These are phyloP conservation scores for Cladosporium halotolerans DNA, from an alignment of 2,329 filamentous ascomycete genomes.

Conservation along the genomic window DNA sequence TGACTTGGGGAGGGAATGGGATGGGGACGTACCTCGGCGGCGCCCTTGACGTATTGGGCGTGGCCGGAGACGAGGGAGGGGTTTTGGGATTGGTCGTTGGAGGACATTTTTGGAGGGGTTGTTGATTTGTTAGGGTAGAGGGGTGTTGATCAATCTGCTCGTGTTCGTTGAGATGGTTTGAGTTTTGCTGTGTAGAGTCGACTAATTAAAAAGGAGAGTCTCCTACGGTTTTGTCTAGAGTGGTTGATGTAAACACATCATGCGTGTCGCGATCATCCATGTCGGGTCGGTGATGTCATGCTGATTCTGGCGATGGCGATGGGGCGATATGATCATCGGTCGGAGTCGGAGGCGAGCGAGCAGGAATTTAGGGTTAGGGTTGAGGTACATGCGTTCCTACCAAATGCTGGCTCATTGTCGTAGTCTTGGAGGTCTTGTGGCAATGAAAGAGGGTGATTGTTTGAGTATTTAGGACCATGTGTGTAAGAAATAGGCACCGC, in stretches of 20 bases:
- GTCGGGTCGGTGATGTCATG: not conserved
- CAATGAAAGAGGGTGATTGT: no score
- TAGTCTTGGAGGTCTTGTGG: no score
- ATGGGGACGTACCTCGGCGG: conserved; percentile 50
- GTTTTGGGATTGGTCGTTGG: conserved; percentile 24
- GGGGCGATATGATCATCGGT: no score
- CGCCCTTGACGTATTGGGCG: conserved; percentile 63
- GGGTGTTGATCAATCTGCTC: no score
- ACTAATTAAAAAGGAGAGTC: not conserved
- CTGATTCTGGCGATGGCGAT: not conserved
- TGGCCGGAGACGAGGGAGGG: conserved; percentile 59
- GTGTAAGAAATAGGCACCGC: no score
- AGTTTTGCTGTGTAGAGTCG: not conserved
- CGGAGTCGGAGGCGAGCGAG: no score
- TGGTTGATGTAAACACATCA: not conserved
- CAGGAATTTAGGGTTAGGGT: no score
- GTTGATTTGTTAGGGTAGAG: not conserved
- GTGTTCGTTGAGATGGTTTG: not conserved
- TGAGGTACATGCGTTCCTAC: no score
- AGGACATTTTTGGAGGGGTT: conserved; percentile 15
- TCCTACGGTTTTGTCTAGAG: no score
- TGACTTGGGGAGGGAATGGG: not conserved
- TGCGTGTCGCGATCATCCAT: not conserved
- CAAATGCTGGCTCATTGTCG: no score
- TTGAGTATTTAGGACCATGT: no score